Percentiles rank a stretch among this genome's conserved stretches.
phyloP scores from a whole-genome alignment of 345 rosid genomes.

The Lepidium africanum region DNA sequence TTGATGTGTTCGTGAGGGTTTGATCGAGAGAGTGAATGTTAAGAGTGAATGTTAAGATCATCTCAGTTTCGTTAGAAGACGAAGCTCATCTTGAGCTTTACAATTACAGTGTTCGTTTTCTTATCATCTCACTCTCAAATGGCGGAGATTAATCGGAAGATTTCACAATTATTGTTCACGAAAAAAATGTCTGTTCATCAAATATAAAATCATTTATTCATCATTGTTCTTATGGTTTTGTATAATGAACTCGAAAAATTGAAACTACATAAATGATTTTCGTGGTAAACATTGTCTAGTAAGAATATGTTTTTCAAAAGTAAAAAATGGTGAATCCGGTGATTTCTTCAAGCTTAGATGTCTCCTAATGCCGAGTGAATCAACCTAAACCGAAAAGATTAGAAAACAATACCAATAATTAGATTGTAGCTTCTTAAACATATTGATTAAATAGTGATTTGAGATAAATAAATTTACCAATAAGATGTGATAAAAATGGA shows the following conservation, averaged over 20 bases:
- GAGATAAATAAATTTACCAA: slow-evolving; percentile 42
- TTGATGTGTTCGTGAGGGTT: too few relatives aligned
- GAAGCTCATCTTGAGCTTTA: too few relatives aligned
- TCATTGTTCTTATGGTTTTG: too few relatives aligned
- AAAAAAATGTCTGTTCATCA: too few relatives aligned
- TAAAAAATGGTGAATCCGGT: neutral
- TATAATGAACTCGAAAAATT: neutral
- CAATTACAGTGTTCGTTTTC: too few relatives aligned
- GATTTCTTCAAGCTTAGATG: slow-evolving; percentile 8
- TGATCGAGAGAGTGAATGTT: too few relatives aligned
- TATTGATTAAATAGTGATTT: neutral
- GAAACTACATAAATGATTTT: neutral
- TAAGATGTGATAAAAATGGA: slow-evolving; percentile 65
- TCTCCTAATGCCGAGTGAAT: slow-evolving; percentile 29
- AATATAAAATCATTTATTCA: too few relatives aligned
- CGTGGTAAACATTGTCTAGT: neutral
- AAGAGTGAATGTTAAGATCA: too few relatives aligned
- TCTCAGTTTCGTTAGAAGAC: too few relatives aligned
- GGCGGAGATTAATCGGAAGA: too few relatives aligned
- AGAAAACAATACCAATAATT: neutral
- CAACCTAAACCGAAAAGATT: slow-evolving; percentile 12
- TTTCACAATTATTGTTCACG: too few relatives aligned
- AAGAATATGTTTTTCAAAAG: neutral
- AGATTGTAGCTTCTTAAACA: neutral
- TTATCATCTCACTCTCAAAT: too few relatives aligned